A percentile compares a stretch with the other conserved stretches of the same genome.
These are phyloP conservation scores for Sugiyamaella americana DNA, from an alignment of 805 yeast species.

Conservation along the genomic window DNA sequence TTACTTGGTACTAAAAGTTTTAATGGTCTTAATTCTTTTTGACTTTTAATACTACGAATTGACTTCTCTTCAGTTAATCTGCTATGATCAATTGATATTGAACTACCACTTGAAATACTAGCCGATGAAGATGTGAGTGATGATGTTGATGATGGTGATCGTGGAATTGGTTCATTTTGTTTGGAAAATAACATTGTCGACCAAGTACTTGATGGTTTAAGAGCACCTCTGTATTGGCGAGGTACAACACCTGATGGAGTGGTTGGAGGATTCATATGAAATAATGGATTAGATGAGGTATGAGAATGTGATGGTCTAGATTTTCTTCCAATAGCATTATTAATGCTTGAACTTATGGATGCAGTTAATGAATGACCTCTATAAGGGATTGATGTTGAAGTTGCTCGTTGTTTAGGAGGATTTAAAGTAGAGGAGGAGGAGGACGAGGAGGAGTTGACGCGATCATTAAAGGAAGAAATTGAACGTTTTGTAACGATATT, in stretches of 20 bases:
- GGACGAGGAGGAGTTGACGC: conserved; percentile 4
- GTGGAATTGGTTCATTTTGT: background rate
- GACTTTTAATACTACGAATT: background rate
- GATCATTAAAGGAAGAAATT: conserved; percentile 18
- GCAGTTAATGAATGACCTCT: background rate
- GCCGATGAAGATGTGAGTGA: background rate
- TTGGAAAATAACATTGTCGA: conserved; percentile 10
- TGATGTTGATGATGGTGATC: background rate
- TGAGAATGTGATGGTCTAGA: background rate
- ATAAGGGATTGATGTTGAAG: background rate
- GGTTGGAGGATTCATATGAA: conserved; percentile 1
- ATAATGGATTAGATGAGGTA: conserved; percentile 3
- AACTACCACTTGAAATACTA: background rate
- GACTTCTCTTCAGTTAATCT: background rate
- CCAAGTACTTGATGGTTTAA: conserved; percentile 11
- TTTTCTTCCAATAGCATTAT: background rate
- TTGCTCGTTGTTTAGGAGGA: conserved; percentile 7
- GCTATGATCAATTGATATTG: background rate
- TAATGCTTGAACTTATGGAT: background rate
- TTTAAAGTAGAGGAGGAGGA: conserved; percentile 3
- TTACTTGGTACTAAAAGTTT: background rate
- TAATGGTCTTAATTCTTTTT: background rate
- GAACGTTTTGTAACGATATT: conserved; percentile 14
- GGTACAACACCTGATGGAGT: background rate
- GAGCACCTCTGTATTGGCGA: background rate